These are phyloP conservation scores for Hirschioporus abietinus DNA, from an alignment of 768 basidiomycete genomes.

Conservation along the genomic window DNA sequence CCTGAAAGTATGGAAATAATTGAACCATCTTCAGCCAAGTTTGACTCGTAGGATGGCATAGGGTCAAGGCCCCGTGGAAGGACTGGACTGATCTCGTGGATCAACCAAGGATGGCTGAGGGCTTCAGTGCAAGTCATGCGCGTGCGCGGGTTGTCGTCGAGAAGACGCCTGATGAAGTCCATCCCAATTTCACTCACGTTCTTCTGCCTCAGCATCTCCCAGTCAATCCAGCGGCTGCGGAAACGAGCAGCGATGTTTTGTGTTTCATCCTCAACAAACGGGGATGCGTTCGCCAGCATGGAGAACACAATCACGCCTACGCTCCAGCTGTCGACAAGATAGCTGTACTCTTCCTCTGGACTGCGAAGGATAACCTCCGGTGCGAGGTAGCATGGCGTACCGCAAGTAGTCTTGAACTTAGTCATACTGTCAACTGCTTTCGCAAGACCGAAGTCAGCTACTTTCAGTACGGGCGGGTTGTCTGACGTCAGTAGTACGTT, in stretches of 20 bases:
- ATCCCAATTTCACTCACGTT: conserved; percentile 44
- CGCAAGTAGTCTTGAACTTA: conserved; percentile 89
- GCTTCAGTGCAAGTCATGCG: conserved; percentile 74
- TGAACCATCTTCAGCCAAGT: neutral
- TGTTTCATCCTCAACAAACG: conserved; percentile 71
- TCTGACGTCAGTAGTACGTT: conserved; percentile 30
- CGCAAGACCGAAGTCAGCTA: conserved; percentile 45
- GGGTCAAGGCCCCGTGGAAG: neutral
- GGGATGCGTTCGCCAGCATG: conserved; percentile 75
- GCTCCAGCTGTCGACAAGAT: conserved; percentile 93
- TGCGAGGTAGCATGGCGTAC: conserved; percentile 91
- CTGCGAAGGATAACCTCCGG: conserved; percentile 81
- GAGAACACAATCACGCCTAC: conserved; percentile 92
- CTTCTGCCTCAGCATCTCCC: conserved; percentile 38
- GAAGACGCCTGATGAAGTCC: conserved; percentile 64
- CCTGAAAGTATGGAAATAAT: conserved; percentile 1
- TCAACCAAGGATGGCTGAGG: conserved; percentile 74
- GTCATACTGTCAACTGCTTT: conserved; percentile 82
- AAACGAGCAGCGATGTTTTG: conserved; percentile 60
- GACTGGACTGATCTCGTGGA: neutral
- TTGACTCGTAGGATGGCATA: neutral
- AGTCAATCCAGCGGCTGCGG: conserved; percentile 54
- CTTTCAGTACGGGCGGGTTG: conserved; percentile 26
- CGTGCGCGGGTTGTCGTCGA: conserved; percentile 53
- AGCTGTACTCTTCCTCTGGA: conserved; percentile 70